These are phyloP conservation scores for Leccinum subspadiceum DNA, from an alignment of 1,284 basidiomycete species.

Conservation along the genomic window DNA sequence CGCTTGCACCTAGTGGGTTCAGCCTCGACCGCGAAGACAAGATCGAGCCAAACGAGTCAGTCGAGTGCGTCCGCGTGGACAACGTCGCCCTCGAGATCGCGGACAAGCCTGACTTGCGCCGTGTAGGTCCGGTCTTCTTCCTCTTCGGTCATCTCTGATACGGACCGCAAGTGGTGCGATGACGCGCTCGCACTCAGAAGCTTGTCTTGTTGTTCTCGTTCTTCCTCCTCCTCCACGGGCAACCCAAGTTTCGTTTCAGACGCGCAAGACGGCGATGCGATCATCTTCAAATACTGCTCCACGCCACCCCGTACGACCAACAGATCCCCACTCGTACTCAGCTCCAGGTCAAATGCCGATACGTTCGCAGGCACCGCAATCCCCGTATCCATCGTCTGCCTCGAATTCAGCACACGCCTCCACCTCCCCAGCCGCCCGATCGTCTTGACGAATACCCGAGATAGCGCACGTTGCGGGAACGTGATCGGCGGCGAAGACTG, in stretches of 20 bases:
- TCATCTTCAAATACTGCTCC: slow-evolving; percentile 64
- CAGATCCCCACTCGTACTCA: slow-evolving; percentile 55
- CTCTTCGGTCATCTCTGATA: slow-evolving; percentile 33
- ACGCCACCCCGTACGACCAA: slow-evolving; percentile 60
- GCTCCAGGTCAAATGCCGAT: slow-evolving; percentile 68
- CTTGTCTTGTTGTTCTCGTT: slow-evolving; percentile 5
- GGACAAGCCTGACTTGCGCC: slow-evolving; percentile 23
- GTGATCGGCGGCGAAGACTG: slow-evolving; percentile 47
- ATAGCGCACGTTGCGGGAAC: slow-evolving; percentile 57
- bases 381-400: slow-evolving; percentile 39
- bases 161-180: slow-evolving; percentile 29
- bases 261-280: slow-evolving; percentile 36
- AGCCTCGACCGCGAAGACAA: slow-evolving; percentile 33
- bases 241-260: slow-evolving; percentile 5
- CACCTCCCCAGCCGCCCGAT: slow-evolving; percentile 80
- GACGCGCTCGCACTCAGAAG: slow-evolving; percentile 2
- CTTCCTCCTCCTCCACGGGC: background rate
- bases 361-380: slow-evolving; percentile 50
- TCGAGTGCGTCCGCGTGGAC: slow-evolving; percentile 41
- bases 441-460: slow-evolving; percentile 75
- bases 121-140: slow-evolving; percentile 27
- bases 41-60: slow-evolving; percentile 54
- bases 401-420: slow-evolving; percentile 71
- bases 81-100: slow-evolving; percentile 17
- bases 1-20: slow-evolving; percentile 39